Conservation (phyloP, 495 filamentous ascomycete genomes). For the Durotheca rogersii region DNA sequence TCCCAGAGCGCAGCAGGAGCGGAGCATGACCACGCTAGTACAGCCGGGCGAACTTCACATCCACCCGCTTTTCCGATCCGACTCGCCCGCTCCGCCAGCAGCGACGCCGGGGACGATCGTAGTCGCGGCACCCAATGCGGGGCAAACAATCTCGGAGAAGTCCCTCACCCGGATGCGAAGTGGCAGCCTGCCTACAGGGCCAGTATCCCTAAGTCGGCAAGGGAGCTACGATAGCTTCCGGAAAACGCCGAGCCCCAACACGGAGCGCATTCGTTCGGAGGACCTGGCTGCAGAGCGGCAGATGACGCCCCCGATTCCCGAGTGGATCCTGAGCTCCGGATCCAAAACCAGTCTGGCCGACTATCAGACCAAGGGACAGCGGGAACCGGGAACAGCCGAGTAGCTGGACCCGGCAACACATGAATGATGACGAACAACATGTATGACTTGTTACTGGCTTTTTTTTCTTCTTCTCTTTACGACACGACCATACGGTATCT, state of each 20-base stretch:
- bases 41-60: conserved; percentile 68
- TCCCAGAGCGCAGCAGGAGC: conserved; percentile 34
- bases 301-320: conserved; percentile 60
- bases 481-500: neutral
- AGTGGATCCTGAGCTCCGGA: conserved; percentile 56
- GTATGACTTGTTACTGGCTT: conserved; percentile 15
- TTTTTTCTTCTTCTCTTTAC: no score
- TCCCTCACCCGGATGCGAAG: conserved; percentile 68
- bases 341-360: conserved; percentile 45
- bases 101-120: conserved; percentile 69
- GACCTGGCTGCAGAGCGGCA: conserved; percentile 39
- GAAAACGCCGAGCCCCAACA: conserved; percentile 31
- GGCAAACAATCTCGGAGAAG: conserved; percentile 61
- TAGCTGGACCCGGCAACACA: neutral
- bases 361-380: conserved; percentile 32
- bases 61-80: conserved; percentile 80
- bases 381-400: conserved; percentile 1
- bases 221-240: conserved; percentile 51
- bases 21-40: conserved; percentile 38
- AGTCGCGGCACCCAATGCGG: conserved; percentile 67
- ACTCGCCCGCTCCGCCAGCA: conserved; percentile 68
- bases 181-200: conserved; percentile 58
- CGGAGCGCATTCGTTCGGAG: conserved; percentile 27
- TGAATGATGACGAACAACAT: conserved; percentile 20
- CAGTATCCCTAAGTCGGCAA: conserved; percentile 53